These are phyloP conservation scores for Pseudonectria foliicola DNA, from an alignment of 2,329 filamentous ascomycete species.

Conservation along the genomic window DNA sequence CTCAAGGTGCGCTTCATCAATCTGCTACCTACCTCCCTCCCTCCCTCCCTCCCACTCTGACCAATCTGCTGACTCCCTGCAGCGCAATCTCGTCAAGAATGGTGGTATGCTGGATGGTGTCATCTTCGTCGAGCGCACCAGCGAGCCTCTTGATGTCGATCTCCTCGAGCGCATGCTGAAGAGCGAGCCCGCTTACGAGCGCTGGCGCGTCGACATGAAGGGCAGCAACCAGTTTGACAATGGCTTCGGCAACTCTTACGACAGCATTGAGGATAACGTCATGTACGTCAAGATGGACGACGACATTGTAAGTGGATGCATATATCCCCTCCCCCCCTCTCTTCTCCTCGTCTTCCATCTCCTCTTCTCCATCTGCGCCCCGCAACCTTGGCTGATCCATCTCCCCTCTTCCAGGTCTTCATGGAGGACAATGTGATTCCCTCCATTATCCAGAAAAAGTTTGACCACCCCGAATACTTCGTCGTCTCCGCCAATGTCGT, in stretches of 20 bases:
- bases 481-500: constrained; percentile 50
- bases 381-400: neutral
- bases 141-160: constrained; percentile 30
- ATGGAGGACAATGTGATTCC: constrained; percentile 38
- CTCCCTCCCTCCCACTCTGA: neutral
- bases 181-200: constrained; percentile 31
- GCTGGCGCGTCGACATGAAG: constrained; percentile 27
- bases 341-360: too few relatives aligned
- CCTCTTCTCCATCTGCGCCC: neutral
- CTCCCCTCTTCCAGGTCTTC: constrained; percentile 22
- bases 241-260: constrained; percentile 33
- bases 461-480: constrained; percentile 42
- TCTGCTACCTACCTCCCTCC: neutral
- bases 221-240: constrained; percentile 20
- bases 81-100: constrained; percentile 37
- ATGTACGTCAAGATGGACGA: constrained; percentile 34
- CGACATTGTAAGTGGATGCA: constrained; percentile 27
- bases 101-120: constrained; percentile 38
- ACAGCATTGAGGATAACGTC: constrained; percentile 39
- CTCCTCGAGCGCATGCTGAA: constrained; percentile 32
- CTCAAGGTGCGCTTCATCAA: constrained; percentile 25
- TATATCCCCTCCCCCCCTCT: too few relatives aligned
- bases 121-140: constrained; percentile 37
- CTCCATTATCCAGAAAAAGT: constrained; percentile 44
- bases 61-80: constrained; percentile 5